Evolutionary conservation across 163 green algal species (phyloP), one percentile per base, ranked within the genome.

Genomic region (Scenedesmus sp.): DNA sequence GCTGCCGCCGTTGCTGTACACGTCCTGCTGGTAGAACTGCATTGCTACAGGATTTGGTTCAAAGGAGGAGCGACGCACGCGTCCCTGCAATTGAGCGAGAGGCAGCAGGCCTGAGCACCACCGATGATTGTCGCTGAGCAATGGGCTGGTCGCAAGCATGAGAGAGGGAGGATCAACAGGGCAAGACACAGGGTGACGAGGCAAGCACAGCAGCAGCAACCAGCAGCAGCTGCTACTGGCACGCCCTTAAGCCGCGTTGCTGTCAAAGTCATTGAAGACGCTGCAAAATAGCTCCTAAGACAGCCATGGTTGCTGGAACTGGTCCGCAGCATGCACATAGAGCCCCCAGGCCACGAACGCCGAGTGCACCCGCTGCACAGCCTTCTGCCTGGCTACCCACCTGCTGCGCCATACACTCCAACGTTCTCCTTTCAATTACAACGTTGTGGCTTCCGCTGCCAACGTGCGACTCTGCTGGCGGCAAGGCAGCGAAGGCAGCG

Each of bases 381-480:
- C 22, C 56, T 16, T 1, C 9, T 3, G 65, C 30, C 65, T 40
- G n/a, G 30, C 65, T 4, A 76, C 65, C 6, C 65, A 76, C 65
- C 65, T 76, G 65, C 30, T 76, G 65, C 65, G 26, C 65, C 65
- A 76, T 76, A 37, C 30, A 40, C 3, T 4, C 40, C 15, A 40
- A 40, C 6, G 26, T 20, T 76, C 30, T 10, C 40, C 18, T 22
- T 0, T 76, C 9, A 40, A 40, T 4, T n/a, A 1, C 37, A 76
- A 3, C 9, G 6, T 33, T 16, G 30, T 20, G 30, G 9, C 40
- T 76, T 76, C 65, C 16, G 30, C 30, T 76, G 65, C 30, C 65
- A 40, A 37, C 65, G 65, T 76, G 65, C 65, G 30, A 76, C 65
- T 76, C 65, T 76, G 65, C 30, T 76, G 65, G 65, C 65, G 65